Conservation (phyloP, 2,329 filamentous ascomycete species). For the Sporothrix globosa region DNA sequence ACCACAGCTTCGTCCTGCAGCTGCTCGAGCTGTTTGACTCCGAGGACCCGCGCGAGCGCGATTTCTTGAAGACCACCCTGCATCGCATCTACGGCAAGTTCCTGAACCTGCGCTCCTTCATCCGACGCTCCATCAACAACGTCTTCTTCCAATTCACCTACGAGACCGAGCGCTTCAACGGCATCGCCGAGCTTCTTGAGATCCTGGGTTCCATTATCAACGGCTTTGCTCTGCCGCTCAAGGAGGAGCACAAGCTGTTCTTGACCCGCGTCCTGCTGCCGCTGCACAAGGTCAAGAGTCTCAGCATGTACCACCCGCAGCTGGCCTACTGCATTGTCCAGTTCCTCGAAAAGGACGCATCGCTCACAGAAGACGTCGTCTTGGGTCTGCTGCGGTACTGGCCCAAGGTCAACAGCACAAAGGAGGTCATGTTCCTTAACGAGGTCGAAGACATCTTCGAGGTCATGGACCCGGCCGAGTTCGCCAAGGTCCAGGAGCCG, state of each 20-base stretch:
- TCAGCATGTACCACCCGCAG: conserved; percentile 99
- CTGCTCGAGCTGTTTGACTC: conserved; percentile 98
- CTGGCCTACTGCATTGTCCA: conserved; percentile 98
- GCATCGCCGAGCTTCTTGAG: conserved; percentile 93
- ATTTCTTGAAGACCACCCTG: conserved; percentile 96
- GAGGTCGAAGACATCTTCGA: conserved; percentile 99
- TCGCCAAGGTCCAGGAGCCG: conserved; percentile 97
- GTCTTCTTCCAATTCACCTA: conserved; percentile 99
- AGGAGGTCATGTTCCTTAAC: conserved; percentile 99
- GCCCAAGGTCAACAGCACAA: conserved; percentile 99
- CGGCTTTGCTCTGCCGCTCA: conserved; percentile 91
- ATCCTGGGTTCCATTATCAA: conserved; percentile 99
- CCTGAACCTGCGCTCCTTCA: conserved; percentile 94
- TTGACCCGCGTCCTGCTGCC: conserved; percentile 90
- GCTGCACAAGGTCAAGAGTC: conserved; percentile 95
- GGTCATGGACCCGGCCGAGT: conserved; percentile 98
- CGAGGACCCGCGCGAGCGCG: conserved; percentile 92
- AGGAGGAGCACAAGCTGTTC: conserved; percentile 99
- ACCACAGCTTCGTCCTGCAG: conserved; percentile 95
- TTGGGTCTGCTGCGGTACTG: conserved; percentile 93
- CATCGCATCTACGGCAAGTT: conserved; percentile 99
- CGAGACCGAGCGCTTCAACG: conserved; percentile 97
- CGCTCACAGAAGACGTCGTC: conserved; percentile 95
- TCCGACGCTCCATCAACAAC: conserved; percentile 98
- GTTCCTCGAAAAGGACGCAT: conserved; percentile 96